Percentiles rank a stretch among this genome's conserved stretches.
Evolutionary conservation across 208 protist species (phyloP).

Genomic region (Acanthamoeba rhysodes): DNA sequence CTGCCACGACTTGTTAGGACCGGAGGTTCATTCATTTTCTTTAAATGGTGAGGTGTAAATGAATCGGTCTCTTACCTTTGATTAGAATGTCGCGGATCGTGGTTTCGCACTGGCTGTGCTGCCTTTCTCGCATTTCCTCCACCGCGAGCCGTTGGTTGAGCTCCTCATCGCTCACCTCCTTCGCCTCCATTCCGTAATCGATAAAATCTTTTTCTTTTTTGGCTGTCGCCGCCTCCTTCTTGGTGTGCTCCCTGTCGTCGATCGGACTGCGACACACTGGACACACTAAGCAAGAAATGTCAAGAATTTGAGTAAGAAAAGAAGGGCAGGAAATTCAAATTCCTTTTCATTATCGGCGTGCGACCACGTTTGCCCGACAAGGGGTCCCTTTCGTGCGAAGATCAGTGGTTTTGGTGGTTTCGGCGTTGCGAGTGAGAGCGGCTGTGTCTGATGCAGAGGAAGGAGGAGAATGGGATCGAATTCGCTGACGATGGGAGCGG

Average conservation of each 20-base stretch:
- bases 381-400: no score
- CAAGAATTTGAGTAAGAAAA: no score
- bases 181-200: no score
- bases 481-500: no score
- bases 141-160: neutral
- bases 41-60: neutral
- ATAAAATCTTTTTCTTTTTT: no score
- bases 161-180: conserved; percentile 24
- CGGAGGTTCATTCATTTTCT: no score
- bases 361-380: neutral
- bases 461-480: neutral
- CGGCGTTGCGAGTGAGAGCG: neutral
- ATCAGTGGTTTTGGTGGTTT: no score
- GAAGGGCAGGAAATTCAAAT: neutral
- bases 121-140: neutral
- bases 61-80: neutral
- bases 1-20: neutral
- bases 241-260: no score
- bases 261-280: no score
- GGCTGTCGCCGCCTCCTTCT: no score
- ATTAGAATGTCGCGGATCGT: conserved; percentile 37
- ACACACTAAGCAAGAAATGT: no score
- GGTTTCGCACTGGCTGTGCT: neutral
- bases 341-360: neutral
- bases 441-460: neutral